Evolutionary conservation across 495 filamentous ascomycete genomes (phyloP), one percentile per base, ranked within the genome.

Genomic region (Penicillium herquei): DNA sequence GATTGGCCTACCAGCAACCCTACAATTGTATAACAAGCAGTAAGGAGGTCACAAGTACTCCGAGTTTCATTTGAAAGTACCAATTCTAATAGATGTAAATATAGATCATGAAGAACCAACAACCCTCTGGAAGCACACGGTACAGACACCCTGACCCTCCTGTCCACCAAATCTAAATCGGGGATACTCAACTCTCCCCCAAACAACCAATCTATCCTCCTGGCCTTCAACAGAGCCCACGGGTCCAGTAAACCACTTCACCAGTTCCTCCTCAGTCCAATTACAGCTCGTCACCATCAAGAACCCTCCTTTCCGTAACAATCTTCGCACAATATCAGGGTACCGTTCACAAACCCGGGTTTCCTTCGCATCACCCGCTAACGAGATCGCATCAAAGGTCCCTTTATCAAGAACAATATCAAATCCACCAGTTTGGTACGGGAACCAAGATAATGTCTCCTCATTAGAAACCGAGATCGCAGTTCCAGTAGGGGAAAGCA

Each of bases 391-490:
- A 78, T 98, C 94, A 73, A 96, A 98, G 1, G 94, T 98, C 21
- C 94, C 94, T 68, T 98, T 98, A 71, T 98, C 94, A 6, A 97
- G 79, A 0, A 96, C 87, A 0, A 97, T 81, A 72, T 97, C 91
- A 68, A 91, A 97, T 0, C 85, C 82, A 9, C 68, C 54, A 55
- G 60, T 10, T 39, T 54, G 33, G 49, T 69, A 63, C 21, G 74
- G 59, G 58, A 72, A 71, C 70, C 72, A 67, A 55, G 55, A 37
- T 3, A 68, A 21, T n/a, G 16, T 44, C 18, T 75, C 57, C 57
- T 70, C 45, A 4, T 32, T 3, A 1, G 42, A 7, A 0, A 56
- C 21, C 7, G 18, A 9, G 5, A 42, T 6, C 11, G 62, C 66
- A 48, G 71, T 60, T 1, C 59, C 64, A 0, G 66, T 53, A 0